Evolutionary conservation across 2,329 filamentous ascomycete genomes (phyloP).

Genomic region (Fusarium redolens): DNA sequence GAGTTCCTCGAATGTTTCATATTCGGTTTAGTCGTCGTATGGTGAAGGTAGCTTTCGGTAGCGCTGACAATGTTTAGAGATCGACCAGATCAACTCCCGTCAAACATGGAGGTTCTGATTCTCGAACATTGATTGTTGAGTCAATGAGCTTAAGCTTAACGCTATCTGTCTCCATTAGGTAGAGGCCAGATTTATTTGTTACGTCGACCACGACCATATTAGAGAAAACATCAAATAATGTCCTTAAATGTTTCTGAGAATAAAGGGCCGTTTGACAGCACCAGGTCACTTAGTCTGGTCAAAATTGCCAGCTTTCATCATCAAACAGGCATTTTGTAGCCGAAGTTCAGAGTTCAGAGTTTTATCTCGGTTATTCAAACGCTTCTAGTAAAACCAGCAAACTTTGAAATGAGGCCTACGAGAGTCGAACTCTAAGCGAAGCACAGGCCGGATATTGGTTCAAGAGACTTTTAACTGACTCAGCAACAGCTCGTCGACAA

Average conservation of each 20-base stretch:
- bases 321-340: neutral
- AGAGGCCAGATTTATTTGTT: neutral
- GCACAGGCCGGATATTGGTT: constrained; percentile 8
- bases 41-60: neutral
- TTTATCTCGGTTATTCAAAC: neutral
- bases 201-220: neutral
- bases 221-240: neutral
- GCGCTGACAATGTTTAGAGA: neutral
- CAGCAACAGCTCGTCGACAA: constrained; percentile 1
- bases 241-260: neutral
- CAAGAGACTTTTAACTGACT: constrained; percentile 5
- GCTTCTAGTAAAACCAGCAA: neutral
- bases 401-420: neutral
- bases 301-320: neutral
- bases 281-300: neutral
- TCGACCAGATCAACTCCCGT: neutral
- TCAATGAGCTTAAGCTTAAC: neutral
- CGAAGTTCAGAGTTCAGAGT: neutral
- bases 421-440: constrained; percentile 1
- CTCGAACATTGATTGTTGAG: neutral
- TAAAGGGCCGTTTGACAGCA: neutral
- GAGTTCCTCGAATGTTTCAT: neutral
- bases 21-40: neutral
- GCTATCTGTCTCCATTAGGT: neutral
- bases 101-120: neutral